Evolutionary conservation across 495 filamentous ascomycete genomes (phyloP).

Genomic region (Tuber umbilicatum): DNA sequence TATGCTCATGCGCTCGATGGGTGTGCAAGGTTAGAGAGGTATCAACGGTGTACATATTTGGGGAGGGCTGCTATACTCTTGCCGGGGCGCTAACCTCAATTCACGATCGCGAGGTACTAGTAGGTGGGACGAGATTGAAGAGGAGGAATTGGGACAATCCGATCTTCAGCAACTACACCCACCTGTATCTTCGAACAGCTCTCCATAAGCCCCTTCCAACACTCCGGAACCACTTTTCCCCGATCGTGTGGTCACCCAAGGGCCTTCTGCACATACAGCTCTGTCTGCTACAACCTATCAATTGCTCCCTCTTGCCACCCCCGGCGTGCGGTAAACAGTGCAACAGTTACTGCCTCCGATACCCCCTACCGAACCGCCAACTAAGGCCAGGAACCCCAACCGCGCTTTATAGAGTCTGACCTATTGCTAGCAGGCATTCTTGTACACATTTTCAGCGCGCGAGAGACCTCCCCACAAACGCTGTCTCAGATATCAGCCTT

Average conservation of each 20-base stretch:
- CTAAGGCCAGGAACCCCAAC: slow-evolving; percentile 68
- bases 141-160: slow-evolving; percentile 5
- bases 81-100: slow-evolving; percentile 56
- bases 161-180: slow-evolving; percentile 3
- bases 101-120: slow-evolving; percentile 37
- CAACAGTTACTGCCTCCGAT: slow-evolving; percentile 12
- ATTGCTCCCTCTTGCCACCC: slow-evolving; percentile 69
- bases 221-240: slow-evolving; percentile 18
- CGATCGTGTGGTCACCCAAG: slow-evolving; percentile 67
- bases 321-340: slow-evolving; percentile 34
- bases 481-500: slow-evolving; percentile 62
- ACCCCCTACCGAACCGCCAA: slow-evolving; percentile 63
- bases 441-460: slow-evolving; percentile 70
- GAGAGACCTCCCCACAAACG: slow-evolving; percentile 62
- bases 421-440: slow-evolving; percentile 73
- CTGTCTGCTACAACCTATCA: slow-evolving; percentile 69
- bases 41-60: slow-evolving; percentile 74
- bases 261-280: slow-evolving; percentile 72
- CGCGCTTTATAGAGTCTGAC: slow-evolving; percentile 63
- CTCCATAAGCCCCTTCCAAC: slow-evolving; percentile 32
- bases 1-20: slow-evolving; percentile 66
- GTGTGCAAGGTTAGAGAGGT: slow-evolving; percentile 67
- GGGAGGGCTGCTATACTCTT: slow-evolving; percentile 78
- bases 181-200: slow-evolving; percentile 10
- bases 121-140: background rate